phyloP scores from a whole-genome alignment of 306 rosid species.

The Psophocarpus tetragonolobus region DNA sequence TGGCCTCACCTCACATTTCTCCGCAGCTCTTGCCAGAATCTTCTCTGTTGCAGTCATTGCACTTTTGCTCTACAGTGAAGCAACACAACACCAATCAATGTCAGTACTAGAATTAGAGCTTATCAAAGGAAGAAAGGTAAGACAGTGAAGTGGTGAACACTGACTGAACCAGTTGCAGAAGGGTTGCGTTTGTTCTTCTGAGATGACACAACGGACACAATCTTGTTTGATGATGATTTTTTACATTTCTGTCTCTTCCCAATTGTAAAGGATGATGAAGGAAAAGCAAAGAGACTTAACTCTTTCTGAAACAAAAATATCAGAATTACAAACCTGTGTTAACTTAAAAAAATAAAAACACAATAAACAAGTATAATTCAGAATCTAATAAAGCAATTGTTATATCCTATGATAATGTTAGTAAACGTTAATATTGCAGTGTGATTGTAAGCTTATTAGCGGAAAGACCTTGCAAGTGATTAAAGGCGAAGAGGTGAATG shows the following conservation, averaged over 20 bases:
- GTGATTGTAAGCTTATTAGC: background rate
- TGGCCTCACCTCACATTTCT: conserved; percentile 55
- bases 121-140: background rate
- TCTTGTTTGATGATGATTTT: conserved; percentile 47
- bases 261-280: conserved; percentile 33
- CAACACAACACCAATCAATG: background rate
- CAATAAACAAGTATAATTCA: background rate
- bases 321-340: conserved; percentile 1
- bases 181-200: conserved; percentile 62
- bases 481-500: conserved; percentile 28
- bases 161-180: conserved; percentile 66
- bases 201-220: conserved; percentile 55
- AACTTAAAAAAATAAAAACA: background rate
- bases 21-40: conserved; percentile 71
- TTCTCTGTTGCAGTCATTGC: conserved; percentile 81
- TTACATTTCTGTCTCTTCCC: conserved; percentile 38
- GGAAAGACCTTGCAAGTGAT: conserved; percentile 36
- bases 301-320: conserved; percentile 46
- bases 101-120: background rate
- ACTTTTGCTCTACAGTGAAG: conserved; percentile 51
- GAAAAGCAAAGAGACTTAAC: conserved; percentile 39
- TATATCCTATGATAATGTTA: background rate
- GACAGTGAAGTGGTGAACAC: background rate
- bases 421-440: background rate
- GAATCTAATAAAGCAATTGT: background rate